Conservation (phyloP, 371 early-diverging fungal species). For the Syncephalastrum monosporum region DNA sequence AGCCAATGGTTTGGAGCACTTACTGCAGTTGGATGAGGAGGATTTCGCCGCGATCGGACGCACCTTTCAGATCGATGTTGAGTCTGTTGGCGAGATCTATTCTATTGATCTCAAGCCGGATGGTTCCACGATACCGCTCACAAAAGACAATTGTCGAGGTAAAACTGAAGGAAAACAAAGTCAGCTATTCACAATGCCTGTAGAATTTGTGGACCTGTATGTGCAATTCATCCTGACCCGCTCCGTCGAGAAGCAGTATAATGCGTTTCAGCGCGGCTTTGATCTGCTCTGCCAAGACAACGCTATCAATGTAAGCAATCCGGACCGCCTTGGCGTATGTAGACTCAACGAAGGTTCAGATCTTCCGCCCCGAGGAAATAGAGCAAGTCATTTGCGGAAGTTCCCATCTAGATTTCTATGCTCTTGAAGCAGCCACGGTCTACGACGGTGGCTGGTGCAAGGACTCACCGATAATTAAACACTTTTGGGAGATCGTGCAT, state of each 20-base stretch:
- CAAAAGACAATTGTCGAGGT: slow-evolving; percentile 58
- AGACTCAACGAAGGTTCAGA: slow-evolving; percentile 30
- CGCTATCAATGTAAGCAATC: slow-evolving; percentile 60
- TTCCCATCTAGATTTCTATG: slow-evolving; percentile 84
- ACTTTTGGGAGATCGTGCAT: slow-evolving; percentile 96
- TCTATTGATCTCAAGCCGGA: slow-evolving; percentile 57
- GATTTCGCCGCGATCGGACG: slow-evolving; percentile 64
- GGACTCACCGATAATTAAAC: slow-evolving; percentile 62
- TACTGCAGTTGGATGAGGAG: slow-evolving; percentile 54
- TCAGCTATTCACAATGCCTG: background rate
- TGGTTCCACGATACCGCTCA: slow-evolving; percentile 64
- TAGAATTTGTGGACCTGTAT: slow-evolving; percentile 75
- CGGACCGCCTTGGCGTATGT: background rate
- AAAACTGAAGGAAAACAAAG: background rate
- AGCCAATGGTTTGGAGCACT: slow-evolving; percentile 53
- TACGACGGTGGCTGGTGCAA: slow-evolving; percentile 86
- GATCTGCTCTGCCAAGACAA: slow-evolving; percentile 82
- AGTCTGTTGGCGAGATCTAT: slow-evolving; percentile 63
- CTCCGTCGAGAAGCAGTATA: slow-evolving; percentile 77
- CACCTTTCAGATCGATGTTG: slow-evolving; percentile 71
- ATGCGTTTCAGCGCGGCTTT: slow-evolving; percentile 90
- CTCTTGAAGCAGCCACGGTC: slow-evolving; percentile 78
- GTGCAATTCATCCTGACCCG: slow-evolving; percentile 70
- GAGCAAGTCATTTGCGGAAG: slow-evolving; percentile 95
- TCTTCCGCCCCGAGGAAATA: slow-evolving; percentile 93